Evolutionary conservation across 768 basidiomycete genomes (phyloP), one percentile per base, ranked within the genome.

Genomic region (Naganishia randhawae): DNA sequence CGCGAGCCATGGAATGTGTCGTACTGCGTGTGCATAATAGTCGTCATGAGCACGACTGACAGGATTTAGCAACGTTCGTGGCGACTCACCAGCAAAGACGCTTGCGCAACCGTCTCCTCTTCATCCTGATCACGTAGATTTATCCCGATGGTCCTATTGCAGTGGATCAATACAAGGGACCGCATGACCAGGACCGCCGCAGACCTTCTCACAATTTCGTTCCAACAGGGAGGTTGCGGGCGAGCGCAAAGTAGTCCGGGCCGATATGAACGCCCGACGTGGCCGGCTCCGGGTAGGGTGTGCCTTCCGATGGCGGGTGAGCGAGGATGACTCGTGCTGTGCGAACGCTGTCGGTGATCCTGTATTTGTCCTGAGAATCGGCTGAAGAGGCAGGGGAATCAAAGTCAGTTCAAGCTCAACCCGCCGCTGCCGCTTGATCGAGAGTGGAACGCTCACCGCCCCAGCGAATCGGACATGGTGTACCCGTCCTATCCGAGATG

Each of bases 161-260:
- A 48, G 3, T 22, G 7, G 45, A n/a, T 48, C 19, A 48, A 22
- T 22, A 22, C 3, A n/a, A 4, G 19, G 45, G 7, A 3, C n/a
- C 7, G 3, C 16, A 22, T 17, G n/a, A 3, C 1, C 7, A 7
- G 14, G 16, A 13, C 7, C n/a, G 6, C 6, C 7, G 25, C 7
- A 22, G 11, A 42, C 19, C n/a, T 2, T 6, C 29, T 66, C 42
- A 66, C 65, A 72, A 72, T 5, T 48, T 27, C 10, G 71, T 72
- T 7, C 69, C 69, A 16, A 10, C 41, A 14, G 69, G 71, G 1
- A 72, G 48, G 33, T 72, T 72, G 32, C 10, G 17, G 27, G 64
- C 57, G 29, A 72, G 65, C 10, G 50, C 50, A 55, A 70, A 72
- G 27, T 39, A 72, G 35, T 72, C 71, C n/a, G 54, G 39, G 16